These are phyloP conservation scores for Endoconidiophora polonica DNA, from an alignment of 2,329 filamentous ascomycete species.

Conservation along the genomic window DNA sequence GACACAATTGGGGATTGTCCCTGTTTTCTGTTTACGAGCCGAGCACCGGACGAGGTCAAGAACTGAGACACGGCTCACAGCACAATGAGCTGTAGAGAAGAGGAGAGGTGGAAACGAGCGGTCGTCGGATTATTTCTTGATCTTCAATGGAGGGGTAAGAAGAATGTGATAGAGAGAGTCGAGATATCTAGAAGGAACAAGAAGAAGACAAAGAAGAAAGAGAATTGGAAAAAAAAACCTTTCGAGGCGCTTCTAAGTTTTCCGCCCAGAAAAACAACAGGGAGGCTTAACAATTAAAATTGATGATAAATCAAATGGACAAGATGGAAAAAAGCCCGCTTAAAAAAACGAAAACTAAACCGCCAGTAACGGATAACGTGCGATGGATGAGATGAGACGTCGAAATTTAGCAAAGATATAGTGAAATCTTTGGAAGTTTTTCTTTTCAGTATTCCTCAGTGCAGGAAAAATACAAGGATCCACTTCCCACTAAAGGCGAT, in stretches of 20 bases:
- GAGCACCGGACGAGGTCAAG: background rate
- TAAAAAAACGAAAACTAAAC: no score
- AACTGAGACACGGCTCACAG: background rate
- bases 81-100: background rate
- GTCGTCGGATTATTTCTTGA: background rate
- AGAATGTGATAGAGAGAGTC: background rate
- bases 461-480: no score
- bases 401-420: no score
- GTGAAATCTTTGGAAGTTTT: no score
- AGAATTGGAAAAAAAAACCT: background rate
- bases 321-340: background rate
- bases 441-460: no score
- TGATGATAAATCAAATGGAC: slow-evolving; percentile 1
- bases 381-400: no score
- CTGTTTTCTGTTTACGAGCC: background rate
- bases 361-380: no score
- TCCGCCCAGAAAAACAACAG: background rate
- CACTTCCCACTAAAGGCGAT: no score
- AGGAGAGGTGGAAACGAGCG: background rate
- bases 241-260: background rate
- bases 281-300: background rate
- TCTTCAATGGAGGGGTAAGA: background rate
- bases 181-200: background rate
- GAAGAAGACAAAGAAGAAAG: background rate
- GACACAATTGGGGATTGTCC: no score